phyloP scores from a whole-genome alignment of 345 rosid genomes.

The Salix dunnii region DNA sequence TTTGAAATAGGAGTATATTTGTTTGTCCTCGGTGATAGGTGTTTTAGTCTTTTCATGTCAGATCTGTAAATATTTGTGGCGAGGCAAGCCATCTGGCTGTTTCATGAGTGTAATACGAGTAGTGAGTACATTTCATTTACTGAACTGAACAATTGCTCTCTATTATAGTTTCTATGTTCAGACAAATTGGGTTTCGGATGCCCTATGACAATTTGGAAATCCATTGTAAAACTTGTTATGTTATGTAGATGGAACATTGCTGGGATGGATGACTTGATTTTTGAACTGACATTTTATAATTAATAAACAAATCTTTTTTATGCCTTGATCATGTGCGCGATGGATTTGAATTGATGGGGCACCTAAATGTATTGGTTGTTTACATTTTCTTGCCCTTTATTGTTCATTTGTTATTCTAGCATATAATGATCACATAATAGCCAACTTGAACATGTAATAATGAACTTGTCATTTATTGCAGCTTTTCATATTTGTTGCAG shows the following conservation, averaged over 20 bases:
- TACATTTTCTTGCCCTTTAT: not conserved
- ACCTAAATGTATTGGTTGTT: not conserved
- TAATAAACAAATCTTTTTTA: not conserved
- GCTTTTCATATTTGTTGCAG: slow-evolving; percentile 83
- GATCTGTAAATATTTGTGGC: not conserved
- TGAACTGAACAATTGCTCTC: not conserved
- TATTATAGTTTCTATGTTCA: not conserved
- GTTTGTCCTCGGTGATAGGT: not conserved
- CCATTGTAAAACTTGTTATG: not conserved
- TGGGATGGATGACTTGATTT: not conserved
- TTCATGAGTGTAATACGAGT: not conserved
- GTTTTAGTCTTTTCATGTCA: not conserved
- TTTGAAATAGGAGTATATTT: not conserved
- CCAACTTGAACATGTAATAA: not conserved
- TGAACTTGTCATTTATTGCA: slow-evolving; percentile 22
- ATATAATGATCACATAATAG: not conserved
- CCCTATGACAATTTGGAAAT: slow-evolving; percentile 1
- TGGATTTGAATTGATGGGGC: not conserved
- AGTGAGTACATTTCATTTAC: not conserved
- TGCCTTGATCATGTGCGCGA: not conserved
- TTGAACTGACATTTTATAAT: not conserved
- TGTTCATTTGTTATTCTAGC: not conserved
- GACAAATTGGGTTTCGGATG: not conserved
- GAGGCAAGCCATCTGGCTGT: not conserved
- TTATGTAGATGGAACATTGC: not conserved